Conservation (phyloP, 257 asterid genomes). For the Lantana camara region DNA sequence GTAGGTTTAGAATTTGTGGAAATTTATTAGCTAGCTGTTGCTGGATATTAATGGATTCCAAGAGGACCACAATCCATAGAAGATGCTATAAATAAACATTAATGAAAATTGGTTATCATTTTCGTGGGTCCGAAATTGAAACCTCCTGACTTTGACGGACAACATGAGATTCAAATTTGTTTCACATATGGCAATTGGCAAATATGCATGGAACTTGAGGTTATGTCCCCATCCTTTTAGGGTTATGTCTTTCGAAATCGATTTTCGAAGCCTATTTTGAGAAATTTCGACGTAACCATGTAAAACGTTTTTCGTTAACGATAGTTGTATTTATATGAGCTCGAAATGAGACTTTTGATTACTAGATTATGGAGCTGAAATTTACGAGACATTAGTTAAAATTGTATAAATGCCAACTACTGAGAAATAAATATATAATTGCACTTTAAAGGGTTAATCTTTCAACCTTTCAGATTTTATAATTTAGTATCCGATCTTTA, state of each 20-base stretch:
- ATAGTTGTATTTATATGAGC: too few relatives aligned
- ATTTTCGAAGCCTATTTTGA: not conserved
- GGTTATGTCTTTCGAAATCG: not conserved
- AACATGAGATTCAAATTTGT: slow-evolving; percentile 34
- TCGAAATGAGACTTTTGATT: too few relatives aligned
- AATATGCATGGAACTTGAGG: slow-evolving; percentile 3
- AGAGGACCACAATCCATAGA: slow-evolving; percentile 24
- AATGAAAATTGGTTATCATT: slow-evolving; percentile 17
- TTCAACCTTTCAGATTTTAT: too few relatives aligned
- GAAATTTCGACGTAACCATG: too few relatives aligned
- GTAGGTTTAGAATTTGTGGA: not conserved
- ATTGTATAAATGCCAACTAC: too few relatives aligned
- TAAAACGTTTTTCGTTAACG: too few relatives aligned
- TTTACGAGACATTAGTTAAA: too few relatives aligned
- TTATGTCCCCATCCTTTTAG: slow-evolving; percentile 12
- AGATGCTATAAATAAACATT: slow-evolving; percentile 10
- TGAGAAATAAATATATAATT: too few relatives aligned
- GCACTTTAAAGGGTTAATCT: too few relatives aligned
- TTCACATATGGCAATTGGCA: slow-evolving; percentile 21
- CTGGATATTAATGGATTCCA: slow-evolving; percentile 23
- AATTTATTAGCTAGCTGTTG: not conserved
- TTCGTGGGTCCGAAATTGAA: slow-evolving; percentile 29
- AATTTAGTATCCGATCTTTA: too few relatives aligned
- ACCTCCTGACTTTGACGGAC: slow-evolving; percentile 23
- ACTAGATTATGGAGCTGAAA: too few relatives aligned